Conservation (phyloP, 371 early-diverging fungal genomes). For the Circinella umbellata region DNA sequence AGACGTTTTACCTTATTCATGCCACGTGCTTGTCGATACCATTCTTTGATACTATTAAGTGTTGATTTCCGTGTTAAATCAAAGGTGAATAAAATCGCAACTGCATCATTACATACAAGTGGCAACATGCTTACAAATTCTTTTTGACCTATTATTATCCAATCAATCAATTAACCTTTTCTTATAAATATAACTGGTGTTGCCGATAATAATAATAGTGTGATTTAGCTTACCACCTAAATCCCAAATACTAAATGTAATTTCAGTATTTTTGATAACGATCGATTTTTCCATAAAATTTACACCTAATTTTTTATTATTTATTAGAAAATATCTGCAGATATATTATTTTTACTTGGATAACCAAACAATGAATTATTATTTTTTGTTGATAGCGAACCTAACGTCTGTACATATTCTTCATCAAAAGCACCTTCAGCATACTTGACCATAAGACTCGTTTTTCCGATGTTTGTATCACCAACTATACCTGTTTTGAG, state of each 20-base stretch:
- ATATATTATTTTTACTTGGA: too few species aligned
- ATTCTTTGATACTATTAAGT: slow-evolving; percentile 92
- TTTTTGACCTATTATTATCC: slow-evolving; percentile 73
- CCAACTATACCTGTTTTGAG: slow-evolving; percentile 98
- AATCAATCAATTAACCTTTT: not conserved
- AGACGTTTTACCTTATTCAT: slow-evolving; percentile 79
- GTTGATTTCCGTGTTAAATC: slow-evolving; percentile 93
- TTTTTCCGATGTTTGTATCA: slow-evolving; percentile 98
- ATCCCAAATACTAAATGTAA: slow-evolving; percentile 99
- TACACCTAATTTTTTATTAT: slow-evolving; percentile 68
- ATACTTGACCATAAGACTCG: slow-evolving; percentile 97
- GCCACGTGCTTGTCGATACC: slow-evolving; percentile 96
- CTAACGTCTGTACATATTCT: slow-evolving; percentile 96
- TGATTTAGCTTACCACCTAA: slow-evolving; percentile 81
- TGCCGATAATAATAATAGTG: not conserved
- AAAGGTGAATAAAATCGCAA: slow-evolving; percentile 95
- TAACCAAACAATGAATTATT: not conserved
- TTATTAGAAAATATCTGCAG: too few species aligned
- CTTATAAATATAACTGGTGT: too few species aligned
- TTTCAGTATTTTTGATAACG: slow-evolving; percentile 85
- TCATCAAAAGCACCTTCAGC: slow-evolving; percentile 96
- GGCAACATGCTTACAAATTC: slow-evolving; percentile 98
- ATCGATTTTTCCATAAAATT: slow-evolving; percentile 99
- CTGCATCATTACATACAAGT: slow-evolving; percentile 94
- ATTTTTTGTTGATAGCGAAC: slow-evolving; percentile 41